Conservation (phyloP, 177 flowering plant genomes). For the Tripterygium wilfordii region DNA sequence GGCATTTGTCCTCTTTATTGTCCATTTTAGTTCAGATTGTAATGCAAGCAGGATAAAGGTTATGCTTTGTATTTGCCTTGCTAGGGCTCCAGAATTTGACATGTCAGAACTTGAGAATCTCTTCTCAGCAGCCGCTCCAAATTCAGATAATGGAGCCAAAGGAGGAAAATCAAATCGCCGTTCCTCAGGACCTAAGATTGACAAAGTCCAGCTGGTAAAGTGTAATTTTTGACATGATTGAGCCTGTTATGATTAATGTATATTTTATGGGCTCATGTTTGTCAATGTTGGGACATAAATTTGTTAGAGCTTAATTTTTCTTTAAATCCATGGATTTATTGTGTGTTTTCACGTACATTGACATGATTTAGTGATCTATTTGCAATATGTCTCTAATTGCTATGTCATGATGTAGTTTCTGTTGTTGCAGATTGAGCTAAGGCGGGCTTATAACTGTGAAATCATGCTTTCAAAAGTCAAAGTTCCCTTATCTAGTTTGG, state of each 20-base stretch:
- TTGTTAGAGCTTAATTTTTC: too few species aligned
- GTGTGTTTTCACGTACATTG: not conserved
- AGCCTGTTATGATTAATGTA: not conserved
- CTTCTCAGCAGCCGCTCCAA: conserved; percentile 71
- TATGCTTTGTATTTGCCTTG: conserved; percentile 7
- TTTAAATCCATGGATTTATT: too few species aligned
- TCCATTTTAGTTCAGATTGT: not conserved
- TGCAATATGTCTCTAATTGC: conserved; percentile 4
- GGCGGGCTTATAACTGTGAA: conserved; percentile 94
- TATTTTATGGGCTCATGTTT: not conserved
- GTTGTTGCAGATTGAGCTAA: conserved; percentile 74
- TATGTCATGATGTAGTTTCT: conserved; percentile 6
- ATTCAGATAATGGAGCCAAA: conserved; percentile 32
- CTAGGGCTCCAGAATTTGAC: conserved; percentile 95
- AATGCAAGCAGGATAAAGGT: too few species aligned
- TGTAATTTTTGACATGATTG: not conserved
- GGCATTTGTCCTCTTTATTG: not conserved
- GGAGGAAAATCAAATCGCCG: conserved; percentile 48
- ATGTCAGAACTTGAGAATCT: conserved; percentile 86
- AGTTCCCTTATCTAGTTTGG: conserved; percentile 80
- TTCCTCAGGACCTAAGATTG: conserved; percentile 55
- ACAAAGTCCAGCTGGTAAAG: conserved; percentile 82
- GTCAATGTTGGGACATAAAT: not conserved
- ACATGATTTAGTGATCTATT: too few species aligned
- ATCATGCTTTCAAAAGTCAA: conserved; percentile 98